Evolutionary conservation across 768 basidiomycete species (phyloP), one percentile per base, ranked within the genome.

Genomic region (Russula virescens): DNA sequence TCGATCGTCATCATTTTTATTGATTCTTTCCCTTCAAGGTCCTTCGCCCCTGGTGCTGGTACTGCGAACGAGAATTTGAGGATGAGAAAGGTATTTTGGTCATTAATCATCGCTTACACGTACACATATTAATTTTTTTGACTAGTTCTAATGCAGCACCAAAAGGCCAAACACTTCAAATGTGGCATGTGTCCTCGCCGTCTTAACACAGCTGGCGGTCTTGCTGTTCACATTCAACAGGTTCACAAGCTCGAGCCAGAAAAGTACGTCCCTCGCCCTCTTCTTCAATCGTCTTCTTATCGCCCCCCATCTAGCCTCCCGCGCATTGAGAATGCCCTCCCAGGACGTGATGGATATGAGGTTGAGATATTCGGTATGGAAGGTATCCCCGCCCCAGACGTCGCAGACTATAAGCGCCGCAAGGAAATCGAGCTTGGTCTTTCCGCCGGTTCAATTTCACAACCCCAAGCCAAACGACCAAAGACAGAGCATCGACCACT

Each of bases 321-420:
- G n/a, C 91, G 96, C 21, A 94, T 99, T 26, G 95, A 97, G 60
- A 98, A 98, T 72, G 95, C 96, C 0, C 79, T 99, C 3, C 94
- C 96, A 10, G 96, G 95, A 31, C 86, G 97, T 38, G 96, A 98
- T 75, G 94, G 95, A 1, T 98, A 98, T 69, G 96, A 98, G 72
- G 89, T 99, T 42, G 97, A 99, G 76, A 98, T 99, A 52, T 98
- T 98, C 67, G 97, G 97, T 25, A 98, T 99, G 97, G 96, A 97
- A 73, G 97, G 96, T 58, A 94, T 98, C 54, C 94, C 94, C 9
- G 88, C 88, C 4, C 91, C 93, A 38, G 95, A 96, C 73, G 83
- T 96, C 21, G 94, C 91, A 14, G 96, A 95, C 74, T 98, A 95
- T 81, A 96, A 92, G 72, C 88, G 93, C 56, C 87, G 91, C 66